Conservation (phyloP, 306 rosid genomes). For the Hylodesmum podocarpum region DNA sequence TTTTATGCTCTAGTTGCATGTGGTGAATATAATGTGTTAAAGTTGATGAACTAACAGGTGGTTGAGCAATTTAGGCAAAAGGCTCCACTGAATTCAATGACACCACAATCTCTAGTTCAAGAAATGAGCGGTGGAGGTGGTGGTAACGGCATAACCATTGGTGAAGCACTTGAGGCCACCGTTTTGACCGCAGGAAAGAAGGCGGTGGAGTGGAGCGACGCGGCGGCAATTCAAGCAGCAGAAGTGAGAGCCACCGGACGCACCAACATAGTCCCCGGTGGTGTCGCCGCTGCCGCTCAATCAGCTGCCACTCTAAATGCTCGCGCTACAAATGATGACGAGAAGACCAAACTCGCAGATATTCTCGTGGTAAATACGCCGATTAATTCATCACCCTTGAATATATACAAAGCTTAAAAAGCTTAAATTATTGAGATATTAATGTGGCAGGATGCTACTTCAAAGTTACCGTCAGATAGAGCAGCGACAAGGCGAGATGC, state of each 20-base stretch:
- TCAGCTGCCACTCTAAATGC: conserved; percentile 70
- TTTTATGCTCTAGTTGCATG: not conserved
- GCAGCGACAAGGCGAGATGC: conserved; percentile 63
- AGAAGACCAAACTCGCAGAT: conserved; percentile 66
- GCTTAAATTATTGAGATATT: no score
- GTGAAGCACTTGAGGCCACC: conserved; percentile 75
- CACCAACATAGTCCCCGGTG: conserved; percentile 58
- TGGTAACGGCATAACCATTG: conserved; percentile 53
- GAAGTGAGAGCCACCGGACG: conserved; percentile 72
- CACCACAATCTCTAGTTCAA: conserved; percentile 22
- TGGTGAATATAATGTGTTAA: no score
- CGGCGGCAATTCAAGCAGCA: conserved; percentile 76
- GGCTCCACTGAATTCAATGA: conserved; percentile 16
- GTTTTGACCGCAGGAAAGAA: conserved; percentile 54
- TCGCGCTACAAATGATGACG: conserved; percentile 40
- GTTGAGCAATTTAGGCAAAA: conserved; percentile 42
- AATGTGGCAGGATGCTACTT: conserved; percentile 54
- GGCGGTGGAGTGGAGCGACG: conserved; percentile 64
- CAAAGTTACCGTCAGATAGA: conserved; percentile 57
- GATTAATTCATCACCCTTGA: no score
- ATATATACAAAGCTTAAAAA: no score
- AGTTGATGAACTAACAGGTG: conserved; percentile 40
- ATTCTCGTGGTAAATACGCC: conserved; percentile 47
- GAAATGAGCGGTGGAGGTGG: not conserved
- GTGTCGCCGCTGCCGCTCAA: conserved; percentile 73